Evolutionary conservation across 352 stramenopile genomes (phyloP).

Genomic region (Globisporangium okanoganense): DNA sequence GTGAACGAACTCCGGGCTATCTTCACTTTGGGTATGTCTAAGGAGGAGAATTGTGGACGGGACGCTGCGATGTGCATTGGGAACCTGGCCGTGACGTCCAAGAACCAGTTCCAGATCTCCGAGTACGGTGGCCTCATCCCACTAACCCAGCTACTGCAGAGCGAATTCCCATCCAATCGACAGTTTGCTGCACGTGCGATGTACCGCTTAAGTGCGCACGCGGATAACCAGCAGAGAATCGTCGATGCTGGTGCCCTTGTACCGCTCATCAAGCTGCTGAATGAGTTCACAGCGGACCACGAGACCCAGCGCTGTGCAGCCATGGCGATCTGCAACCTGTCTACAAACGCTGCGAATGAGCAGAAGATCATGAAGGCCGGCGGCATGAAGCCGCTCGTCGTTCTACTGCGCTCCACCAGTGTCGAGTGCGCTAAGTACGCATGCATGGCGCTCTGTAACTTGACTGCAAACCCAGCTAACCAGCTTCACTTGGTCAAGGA

Average conservation of each 20-base stretch:
- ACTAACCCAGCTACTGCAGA: constrained; percentile 77
- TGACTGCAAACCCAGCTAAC: constrained; percentile 90
- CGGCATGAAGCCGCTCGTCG: constrained; percentile 61
- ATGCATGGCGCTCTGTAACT: constrained; percentile 94
- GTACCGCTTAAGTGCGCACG: constrained; percentile 84
- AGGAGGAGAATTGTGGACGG: constrained; percentile 85
- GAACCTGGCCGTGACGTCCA: constrained; percentile 90
- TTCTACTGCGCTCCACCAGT: constrained; percentile 40
- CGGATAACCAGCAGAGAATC: constrained; percentile 86
- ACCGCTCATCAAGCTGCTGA: constrained; percentile 67
- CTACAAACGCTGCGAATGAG: constrained; percentile 67
- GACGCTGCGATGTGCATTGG: constrained; percentile 91
- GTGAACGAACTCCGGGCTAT: constrained; percentile 71
- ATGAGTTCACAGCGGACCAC: constrained; percentile 28
- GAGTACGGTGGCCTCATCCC: constrained; percentile 81
- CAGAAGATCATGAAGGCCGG: constrained; percentile 77
- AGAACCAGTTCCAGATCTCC: constrained; percentile 90
- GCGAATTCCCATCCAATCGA: constrained; percentile 60
- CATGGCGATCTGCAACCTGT: constrained; percentile 88
- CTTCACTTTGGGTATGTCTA: constrained; percentile 64
- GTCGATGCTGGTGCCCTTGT: constrained; percentile 79
- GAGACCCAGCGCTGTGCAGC: constrained; percentile 75
- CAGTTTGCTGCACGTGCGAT: constrained; percentile 86
- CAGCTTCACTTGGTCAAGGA: constrained; percentile 87
- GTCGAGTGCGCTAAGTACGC: constrained; percentile 80